These are phyloP conservation scores for Plasmodium reichenowi DNA, from an alignment of 169 alveolate genomes.

Conservation along the genomic window DNA sequence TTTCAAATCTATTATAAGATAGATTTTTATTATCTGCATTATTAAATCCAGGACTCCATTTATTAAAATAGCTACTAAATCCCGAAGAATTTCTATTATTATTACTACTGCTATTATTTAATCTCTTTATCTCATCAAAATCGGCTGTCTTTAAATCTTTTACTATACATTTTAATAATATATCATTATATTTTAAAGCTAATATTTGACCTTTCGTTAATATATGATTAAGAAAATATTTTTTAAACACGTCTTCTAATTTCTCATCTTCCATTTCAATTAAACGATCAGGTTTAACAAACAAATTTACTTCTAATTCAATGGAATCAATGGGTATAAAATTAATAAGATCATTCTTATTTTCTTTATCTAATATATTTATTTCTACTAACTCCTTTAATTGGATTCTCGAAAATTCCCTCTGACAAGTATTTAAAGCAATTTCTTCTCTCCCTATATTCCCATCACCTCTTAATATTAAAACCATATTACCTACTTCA, in stretches of 20 bases:
- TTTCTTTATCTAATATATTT: slow-evolving; percentile 68
- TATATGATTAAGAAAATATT: slow-evolving; percentile 72
- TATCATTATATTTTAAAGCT: slow-evolving; percentile 77
- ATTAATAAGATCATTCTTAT: slow-evolving; percentile 62
- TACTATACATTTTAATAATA: slow-evolving; percentile 72
- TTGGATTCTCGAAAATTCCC: slow-evolving; percentile 78
- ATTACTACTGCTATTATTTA: slow-evolving; percentile 3
- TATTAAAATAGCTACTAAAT: too few species aligned
- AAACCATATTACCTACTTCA: slow-evolving; percentile 66
- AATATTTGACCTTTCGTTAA: slow-evolving; percentile 78
- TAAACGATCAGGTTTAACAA: slow-evolving; percentile 77
- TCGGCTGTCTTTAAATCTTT: slow-evolving; percentile 72
- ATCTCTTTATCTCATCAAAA: slow-evolving; percentile 54
- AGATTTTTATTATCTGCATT: too few species aligned
- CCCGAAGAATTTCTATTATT: not conserved
- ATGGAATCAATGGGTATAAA: slow-evolving; percentile 79
- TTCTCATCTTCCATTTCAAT: slow-evolving; percentile 72
- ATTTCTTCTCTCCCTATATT: slow-evolving; percentile 79
- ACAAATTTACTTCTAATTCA: slow-evolving; percentile 76
- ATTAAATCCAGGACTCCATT: too few species aligned
- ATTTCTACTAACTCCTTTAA: slow-evolving; percentile 75
- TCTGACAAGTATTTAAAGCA: slow-evolving; percentile 80
- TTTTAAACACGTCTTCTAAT: slow-evolving; percentile 64
- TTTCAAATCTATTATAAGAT: not conserved
- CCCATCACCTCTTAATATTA: slow-evolving; percentile 76